phyloP scores from a whole-genome alignment of 345 rosid genomes.

The Hibiscus tridactylites region DNA sequence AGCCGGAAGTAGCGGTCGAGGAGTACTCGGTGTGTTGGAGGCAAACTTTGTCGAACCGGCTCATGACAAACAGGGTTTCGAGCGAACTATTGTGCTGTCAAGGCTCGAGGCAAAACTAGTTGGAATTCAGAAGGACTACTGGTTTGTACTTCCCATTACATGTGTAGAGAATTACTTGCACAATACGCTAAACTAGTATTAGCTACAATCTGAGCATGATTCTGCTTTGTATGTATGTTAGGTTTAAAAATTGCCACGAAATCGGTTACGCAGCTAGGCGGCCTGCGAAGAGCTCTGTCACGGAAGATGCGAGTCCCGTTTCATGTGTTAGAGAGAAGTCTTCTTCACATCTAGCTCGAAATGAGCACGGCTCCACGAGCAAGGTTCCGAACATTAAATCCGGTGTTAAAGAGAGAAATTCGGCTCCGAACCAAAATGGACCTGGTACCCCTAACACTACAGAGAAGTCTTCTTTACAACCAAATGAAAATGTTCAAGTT shows the following conservation, averaged over 20 bases:
- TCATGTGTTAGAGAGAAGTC: constrained; percentile 6
- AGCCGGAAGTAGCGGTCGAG: constrained; percentile 79
- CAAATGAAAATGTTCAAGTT: neutral
- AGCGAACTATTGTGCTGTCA: constrained; percentile 48
- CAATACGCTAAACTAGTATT: no score
- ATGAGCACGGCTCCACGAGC: neutral
- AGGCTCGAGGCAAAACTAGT: constrained; percentile 47
- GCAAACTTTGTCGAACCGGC: constrained; percentile 83
- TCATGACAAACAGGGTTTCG: constrained; percentile 84
- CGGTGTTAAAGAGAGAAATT: neutral
- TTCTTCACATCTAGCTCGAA: constrained; percentile 8
- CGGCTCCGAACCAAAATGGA: constrained; percentile 12
- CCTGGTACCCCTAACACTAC: neutral
- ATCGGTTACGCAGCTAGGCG: constrained; percentile 55
- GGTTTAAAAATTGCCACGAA: constrained; percentile 48
- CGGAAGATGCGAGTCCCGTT: neutral
- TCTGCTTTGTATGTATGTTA: constrained; percentile 4
- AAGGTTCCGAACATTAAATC: neutral
- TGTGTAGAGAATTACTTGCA: neutral
- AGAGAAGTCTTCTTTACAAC: neutral
- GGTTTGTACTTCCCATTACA: constrained; percentile 26
- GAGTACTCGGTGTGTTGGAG: constrained; percentile 68
- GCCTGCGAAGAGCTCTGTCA: constrained; percentile 13
- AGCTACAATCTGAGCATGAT: neutral
- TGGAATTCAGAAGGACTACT: constrained; percentile 40